Evolutionary conservation across 2,329 filamentous ascomycete species (phyloP).

Genomic region (Seiridium cupressi): DNA sequence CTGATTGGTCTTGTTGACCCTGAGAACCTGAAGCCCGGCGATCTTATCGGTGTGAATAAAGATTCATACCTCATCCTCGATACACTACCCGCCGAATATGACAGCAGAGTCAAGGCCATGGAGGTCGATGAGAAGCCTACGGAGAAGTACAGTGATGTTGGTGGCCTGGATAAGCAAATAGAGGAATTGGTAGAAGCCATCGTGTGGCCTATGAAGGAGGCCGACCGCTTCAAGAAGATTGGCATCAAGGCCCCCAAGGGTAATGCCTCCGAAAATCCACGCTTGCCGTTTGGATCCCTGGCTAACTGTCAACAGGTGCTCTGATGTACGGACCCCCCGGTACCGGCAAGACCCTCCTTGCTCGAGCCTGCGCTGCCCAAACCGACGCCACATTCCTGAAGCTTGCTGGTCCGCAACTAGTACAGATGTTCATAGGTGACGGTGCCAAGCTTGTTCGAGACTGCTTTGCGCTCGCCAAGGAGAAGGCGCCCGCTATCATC

Average conservation of each 20-base stretch:
- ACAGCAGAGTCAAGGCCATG: constrained; percentile 99
- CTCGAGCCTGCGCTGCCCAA: constrained; percentile 93
- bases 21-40: constrained; percentile 89
- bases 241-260: constrained; percentile 99
- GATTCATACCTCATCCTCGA: constrained; percentile 97
- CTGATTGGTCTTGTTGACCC: constrained; percentile 96
- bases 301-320: constrained; percentile 60
- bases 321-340: constrained; percentile 96
- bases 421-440: constrained; percentile 99
- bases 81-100: constrained; percentile 95
- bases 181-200: constrained; percentile 98
- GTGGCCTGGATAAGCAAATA: constrained; percentile 97
- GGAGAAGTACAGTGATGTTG: constrained; percentile 97
- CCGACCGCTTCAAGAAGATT: constrained; percentile 98
- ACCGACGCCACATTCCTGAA: constrained; percentile 99
- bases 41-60: constrained; percentile 98
- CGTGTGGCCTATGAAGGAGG: constrained; percentile 99
- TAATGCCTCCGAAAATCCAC: constrained; percentile 41
- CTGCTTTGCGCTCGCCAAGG: constrained; percentile 95
- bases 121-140: constrained; percentile 99
- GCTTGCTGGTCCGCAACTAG: constrained; percentile 92
- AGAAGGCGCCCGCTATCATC: constrained; percentile 98
- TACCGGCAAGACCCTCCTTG: constrained; percentile 88
- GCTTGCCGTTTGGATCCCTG: constrained; percentile 7
- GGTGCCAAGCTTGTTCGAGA: constrained; percentile 97